Evolutionary conservation across 2,329 filamentous ascomycete species (phyloP), one percentile per base, ranked within the genome.

Genomic region (Ophiostoma pallidulum): DNA sequence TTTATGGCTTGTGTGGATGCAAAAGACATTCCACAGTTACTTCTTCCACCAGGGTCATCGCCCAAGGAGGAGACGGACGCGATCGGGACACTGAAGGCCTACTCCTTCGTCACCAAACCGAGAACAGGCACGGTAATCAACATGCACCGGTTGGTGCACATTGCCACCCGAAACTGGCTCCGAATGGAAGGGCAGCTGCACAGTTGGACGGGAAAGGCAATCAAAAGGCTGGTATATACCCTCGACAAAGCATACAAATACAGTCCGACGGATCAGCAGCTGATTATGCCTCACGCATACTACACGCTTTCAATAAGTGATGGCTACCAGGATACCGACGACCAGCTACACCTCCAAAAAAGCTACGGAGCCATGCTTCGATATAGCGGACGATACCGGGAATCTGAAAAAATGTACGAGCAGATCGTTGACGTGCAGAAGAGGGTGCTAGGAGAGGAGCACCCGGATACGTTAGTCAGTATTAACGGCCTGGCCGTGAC

Each of bases 41-140:
- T 65, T 8, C 45, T 64, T 6, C 57, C 56, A 3, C 35, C 37
- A 22, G 47, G 18, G 14, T 35, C 46, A 1, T 47, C 51, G 8
- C 38, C 52, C 8, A 40, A 55, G 26, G 38, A 8, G 19, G 51
- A 55, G 3, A 53, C 4, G 3, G 49, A 62, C 16, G 60, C 58
- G 8, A 48, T 64, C 9, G 55, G 56, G 0, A 58, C 41, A 1
- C 48, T 64, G 1, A 55, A 56, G 26, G 58, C 50, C 8, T 64
- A 63, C 43, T 57, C 56, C 6, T 66, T 67, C 28, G 53, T 67
- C 18, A 52, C 46, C 4, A n/a, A n/a, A n/a, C n/a, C n/a, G n/a
- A n/a, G n/a, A n/a, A n/a, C n/a, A n/a, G 35, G 61, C 48, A 13
- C 49, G 48, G 3, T 58, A 55, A 20, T 48, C 24, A 60, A 63